Base-by-base conservation (phyloP, 2,329 filamentous ascomycete genomes). In the Dactylella cylindrospora region DNA sequence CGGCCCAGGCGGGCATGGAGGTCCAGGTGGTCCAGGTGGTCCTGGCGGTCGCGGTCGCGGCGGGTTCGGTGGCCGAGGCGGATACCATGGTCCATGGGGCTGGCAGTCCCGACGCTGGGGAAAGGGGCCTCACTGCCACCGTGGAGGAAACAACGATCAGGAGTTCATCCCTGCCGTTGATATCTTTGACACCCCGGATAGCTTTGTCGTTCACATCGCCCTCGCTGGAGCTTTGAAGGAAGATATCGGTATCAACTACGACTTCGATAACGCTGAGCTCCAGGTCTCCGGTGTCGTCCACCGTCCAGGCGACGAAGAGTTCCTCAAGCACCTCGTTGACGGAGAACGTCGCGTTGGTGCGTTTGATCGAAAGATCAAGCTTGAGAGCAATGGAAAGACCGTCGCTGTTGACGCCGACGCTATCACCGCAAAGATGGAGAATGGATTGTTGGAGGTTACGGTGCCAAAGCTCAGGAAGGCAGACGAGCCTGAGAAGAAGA, bases 231-330 rank as follows among this genome's bases (percentile, higher is more conserved):
- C 67, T 3, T 54, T 46, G 22, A 66, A 65, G 28, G 54, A 68
- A 20, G 65, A 68, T 55, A 66, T 68, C 52, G 65, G 54, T 12
- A 64, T 68, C 32, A 62, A 66, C 43, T 68, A 66, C 39, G 66
- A 68, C 35, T 62, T 66, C 25, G 52, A 66, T 12, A 62, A 66
- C 39, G 45, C 59, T 4, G 66, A 67, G 45, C 54, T 68, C 36
- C 60, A 67, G 20, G 43, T 68, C 19, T 67, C 66, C 12, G 66
- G 66, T 19, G 61, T 67, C 7, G 50, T 67, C 32, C 60, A 66
- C 29, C 57, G 60, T 19, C 47, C 49, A n/a, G 66, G 65, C n/a
- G 61, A 68, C 35, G 66, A 68, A 28, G 61, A 62, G 49, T 65
- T 68, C 39, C 45, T 66, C 43, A 67, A 65, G 46, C 50, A 65